Conservation (phyloP, 495 filamentous ascomycete species). For the Aspergillus biplanus region DNA sequence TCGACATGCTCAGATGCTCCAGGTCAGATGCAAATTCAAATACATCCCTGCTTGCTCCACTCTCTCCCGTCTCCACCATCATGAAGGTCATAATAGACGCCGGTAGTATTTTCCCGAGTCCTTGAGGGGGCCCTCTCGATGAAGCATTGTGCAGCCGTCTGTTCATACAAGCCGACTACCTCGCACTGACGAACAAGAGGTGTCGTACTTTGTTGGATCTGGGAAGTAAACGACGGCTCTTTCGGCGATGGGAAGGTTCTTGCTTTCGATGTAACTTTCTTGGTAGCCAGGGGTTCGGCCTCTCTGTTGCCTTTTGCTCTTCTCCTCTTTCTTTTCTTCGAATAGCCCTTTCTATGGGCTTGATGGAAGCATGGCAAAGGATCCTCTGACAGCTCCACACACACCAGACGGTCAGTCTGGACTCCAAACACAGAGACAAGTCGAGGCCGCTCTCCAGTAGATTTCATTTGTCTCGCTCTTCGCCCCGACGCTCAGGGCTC, state of each 20-base stretch:
- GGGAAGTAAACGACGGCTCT: background rate
- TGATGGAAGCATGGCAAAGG: constrained; percentile 3
- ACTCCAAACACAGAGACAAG: background rate
- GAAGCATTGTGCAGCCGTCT: background rate
- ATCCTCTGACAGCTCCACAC: background rate
- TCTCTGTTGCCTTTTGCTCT: background rate
- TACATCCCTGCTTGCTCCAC: constrained; percentile 20
- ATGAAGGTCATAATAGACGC: constrained; percentile 8
- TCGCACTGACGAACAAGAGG: background rate
- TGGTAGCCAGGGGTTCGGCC: background rate
- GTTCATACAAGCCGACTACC: constrained; percentile 1
- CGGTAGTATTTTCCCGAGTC: background rate
- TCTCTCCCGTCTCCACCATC: background rate
- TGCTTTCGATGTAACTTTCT: no score
- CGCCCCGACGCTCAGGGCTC: constrained; percentile 4
- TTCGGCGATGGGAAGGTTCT: background rate
- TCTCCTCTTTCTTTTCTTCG: background rate
- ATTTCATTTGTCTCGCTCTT: constrained; percentile 1
- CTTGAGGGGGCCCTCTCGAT: constrained; percentile 1
- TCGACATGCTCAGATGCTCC: background rate
- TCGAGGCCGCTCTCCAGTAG: background rate
- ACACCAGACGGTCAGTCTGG: background rate
- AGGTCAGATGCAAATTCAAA: constrained; percentile 15
- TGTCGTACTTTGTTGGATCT: background rate
- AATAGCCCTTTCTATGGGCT: background rate